phyloP scores from a whole-genome alignment of 139 green algal species.

The Tetratostichococcus sp. region DNA sequence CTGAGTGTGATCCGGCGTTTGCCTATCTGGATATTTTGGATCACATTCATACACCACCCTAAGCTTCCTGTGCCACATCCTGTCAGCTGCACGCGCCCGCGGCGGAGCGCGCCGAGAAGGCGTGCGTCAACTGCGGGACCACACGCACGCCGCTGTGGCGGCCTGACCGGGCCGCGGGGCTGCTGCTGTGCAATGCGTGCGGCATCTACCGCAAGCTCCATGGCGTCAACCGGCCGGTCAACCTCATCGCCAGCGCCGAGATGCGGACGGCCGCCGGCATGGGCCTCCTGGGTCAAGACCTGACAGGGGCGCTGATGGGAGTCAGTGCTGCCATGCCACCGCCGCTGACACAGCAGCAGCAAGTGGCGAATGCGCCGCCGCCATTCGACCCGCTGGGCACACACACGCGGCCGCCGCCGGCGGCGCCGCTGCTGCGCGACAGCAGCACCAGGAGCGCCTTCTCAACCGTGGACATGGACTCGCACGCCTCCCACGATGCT shows the following conservation, averaged over 20 bases:
- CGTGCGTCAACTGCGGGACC: constrained; percentile 67
- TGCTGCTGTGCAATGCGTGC: constrained; percentile 75
- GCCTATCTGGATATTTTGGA: too few species aligned
- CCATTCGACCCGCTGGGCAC: neutral
- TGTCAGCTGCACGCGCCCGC: neutral
- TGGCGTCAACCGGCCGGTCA: constrained; percentile 39
- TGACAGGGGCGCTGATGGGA: too few species aligned
- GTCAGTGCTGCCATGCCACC: too few species aligned
- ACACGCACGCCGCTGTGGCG: constrained; percentile 65
- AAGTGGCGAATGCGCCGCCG: too few species aligned
- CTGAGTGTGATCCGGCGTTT: too few species aligned
- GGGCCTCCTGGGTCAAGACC: neutral
- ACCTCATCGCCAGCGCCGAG: neutral
- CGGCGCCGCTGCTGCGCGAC: too few species aligned
- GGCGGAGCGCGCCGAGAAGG: constrained; percentile 2
- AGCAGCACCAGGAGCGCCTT: too few species aligned
- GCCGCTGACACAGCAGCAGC: too few species aligned
- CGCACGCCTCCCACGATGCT: too few species aligned
- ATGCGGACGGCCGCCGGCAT: neutral
- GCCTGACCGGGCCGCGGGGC: constrained; percentile 43
- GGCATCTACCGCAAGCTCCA: constrained; percentile 77
- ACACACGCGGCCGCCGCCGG: neutral
- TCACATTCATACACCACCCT: too few species aligned
- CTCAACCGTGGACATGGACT: too few species aligned
- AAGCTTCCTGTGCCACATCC: too few species aligned